These are phyloP conservation scores for Tolypocladium ovalisporum DNA, from an alignment of 2,329 filamentous ascomycete species.

Conservation along the genomic window DNA sequence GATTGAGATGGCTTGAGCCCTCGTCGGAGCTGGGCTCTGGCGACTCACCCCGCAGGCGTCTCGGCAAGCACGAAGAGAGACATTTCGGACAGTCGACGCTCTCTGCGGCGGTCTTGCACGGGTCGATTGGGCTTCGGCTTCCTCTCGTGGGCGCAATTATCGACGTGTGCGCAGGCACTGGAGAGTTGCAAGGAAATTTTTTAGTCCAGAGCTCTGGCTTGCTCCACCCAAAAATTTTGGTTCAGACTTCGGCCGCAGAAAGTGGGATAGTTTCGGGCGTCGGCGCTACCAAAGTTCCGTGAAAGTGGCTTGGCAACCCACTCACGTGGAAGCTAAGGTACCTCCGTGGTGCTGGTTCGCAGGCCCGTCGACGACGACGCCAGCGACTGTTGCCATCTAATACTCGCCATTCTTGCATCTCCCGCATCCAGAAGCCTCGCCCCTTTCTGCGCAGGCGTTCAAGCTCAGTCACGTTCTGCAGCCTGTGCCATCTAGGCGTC, in stretches of 20 bases:
- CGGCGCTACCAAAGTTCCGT: conserved; percentile 16
- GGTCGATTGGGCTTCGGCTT: conserved; percentile 20
- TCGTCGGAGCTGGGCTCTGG: neutral
- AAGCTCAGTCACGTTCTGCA: neutral
- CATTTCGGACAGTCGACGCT: conserved; percentile 43
- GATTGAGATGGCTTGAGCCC: neutral
- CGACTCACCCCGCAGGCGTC: conserved; percentile 67
- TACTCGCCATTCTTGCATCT: neutral
- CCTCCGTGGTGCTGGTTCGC: neutral
- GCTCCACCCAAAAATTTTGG: conserved; percentile 30
- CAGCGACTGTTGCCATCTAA: neutral
- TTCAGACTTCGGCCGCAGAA: conserved; percentile 10
- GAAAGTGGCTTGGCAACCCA: neutral
- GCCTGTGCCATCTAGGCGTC: neutral
- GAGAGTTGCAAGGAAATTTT: conserved; percentile 30
- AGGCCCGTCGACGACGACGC: neutral
- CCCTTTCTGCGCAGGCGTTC: neutral
- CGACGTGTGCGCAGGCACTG: conserved; percentile 22
- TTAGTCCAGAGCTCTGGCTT: conserved; percentile 22
- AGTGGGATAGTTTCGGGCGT: conserved; percentile 11
- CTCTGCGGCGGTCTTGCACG: conserved; percentile 19
- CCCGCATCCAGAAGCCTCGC: neutral
- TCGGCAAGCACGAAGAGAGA: conserved; percentile 88
- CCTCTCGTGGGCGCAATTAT: conserved; percentile 25
- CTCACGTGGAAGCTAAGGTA: conserved; percentile 9